phyloP scores from a whole-genome alignment of 2,329 filamentous ascomycete genomes.

The Exophiala aquamarina region DNA sequence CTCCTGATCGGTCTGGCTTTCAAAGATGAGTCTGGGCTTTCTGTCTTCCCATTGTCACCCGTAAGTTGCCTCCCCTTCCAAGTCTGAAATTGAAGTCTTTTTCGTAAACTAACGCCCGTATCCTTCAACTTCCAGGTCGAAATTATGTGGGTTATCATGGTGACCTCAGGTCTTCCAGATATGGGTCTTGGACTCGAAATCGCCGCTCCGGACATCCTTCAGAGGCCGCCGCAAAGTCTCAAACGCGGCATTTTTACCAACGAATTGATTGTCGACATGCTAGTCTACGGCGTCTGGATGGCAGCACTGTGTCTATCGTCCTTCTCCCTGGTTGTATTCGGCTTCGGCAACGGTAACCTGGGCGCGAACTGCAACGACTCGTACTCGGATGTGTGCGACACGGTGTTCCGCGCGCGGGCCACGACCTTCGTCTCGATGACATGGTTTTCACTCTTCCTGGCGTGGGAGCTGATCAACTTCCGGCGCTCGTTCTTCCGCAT shows the following conservation, averaged over 20 bases:
- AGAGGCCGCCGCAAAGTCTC: conserved; percentile 62
- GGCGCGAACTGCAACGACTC: conserved; percentile 61
- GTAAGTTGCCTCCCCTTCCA: too few species aligned
- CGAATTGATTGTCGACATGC: conserved; percentile 71
- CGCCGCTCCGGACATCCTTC: conserved; percentile 74
- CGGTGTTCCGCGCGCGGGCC: conserved; percentile 69
- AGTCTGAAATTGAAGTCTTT: too few species aligned
- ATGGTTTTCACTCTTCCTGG: conserved; percentile 74
- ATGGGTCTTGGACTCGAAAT: conserved; percentile 83
- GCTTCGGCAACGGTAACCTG: conserved; percentile 60
- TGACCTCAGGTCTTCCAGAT: conserved; percentile 82
- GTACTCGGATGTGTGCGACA: conserved; percentile 57
- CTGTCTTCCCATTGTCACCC: conserved; percentile 82
- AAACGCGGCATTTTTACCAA: conserved; percentile 72
- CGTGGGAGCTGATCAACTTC: conserved; percentile 76
- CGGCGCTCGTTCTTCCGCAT: conserved; percentile 74
- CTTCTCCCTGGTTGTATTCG: conserved; percentile 66
- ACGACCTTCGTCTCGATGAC: conserved; percentile 74
- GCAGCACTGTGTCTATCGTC: conserved; percentile 64
- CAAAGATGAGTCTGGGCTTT: conserved; percentile 68
- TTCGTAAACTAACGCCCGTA: background rate
- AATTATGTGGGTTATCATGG: conserved; percentile 93
- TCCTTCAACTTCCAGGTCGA: conserved; percentile 53
- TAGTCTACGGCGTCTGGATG: conserved; percentile 78
- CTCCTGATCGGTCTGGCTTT: conserved; percentile 80